phyloP scores from a whole-genome alignment of 2,329 filamentous ascomycete genomes.

The Xylaria sp. region DNA sequence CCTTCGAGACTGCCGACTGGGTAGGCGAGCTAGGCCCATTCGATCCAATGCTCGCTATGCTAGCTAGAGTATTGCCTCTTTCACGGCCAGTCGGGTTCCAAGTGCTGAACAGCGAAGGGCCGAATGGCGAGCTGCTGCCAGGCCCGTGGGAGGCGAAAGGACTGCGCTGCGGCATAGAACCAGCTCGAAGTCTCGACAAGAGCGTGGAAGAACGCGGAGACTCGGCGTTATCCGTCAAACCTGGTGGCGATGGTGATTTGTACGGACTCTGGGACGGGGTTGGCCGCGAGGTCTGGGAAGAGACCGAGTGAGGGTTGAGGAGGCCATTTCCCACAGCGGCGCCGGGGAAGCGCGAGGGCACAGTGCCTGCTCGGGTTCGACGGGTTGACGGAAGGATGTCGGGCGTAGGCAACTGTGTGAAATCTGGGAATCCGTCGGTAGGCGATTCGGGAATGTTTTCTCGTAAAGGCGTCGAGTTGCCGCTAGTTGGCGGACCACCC shows the following conservation, averaged over 20 bases:
- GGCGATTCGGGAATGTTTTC: conserved; percentile 98
- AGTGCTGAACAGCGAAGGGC: conserved; percentile 85
- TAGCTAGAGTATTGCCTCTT: conserved; percentile 80
- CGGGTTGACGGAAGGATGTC: conserved; percentile 69
- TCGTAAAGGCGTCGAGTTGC: conserved; percentile 91
- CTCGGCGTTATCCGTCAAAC: conserved; percentile 51
- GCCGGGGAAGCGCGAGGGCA: conserved; percentile 92
- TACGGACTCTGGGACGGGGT: conserved; percentile 89
- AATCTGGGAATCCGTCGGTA: conserved; percentile 92
- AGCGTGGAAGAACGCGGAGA: conserved; percentile 67
- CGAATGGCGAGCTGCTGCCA: conserved; percentile 70
- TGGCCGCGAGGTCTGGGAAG: conserved; percentile 79
- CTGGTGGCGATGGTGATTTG: conserved; percentile 66
- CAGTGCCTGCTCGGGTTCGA: conserved; percentile 86
- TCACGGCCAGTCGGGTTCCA: conserved; percentile 78
- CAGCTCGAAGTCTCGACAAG: conserved; percentile 83
- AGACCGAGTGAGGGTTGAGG: conserved; percentile 56
- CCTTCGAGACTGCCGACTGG: conserved; percentile 82
- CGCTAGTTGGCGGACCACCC: conserved; percentile 95
- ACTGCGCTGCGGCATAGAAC: conserved; percentile 89
- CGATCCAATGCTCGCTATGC: conserved; percentile 83
- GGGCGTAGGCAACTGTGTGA: conserved; percentile 71
- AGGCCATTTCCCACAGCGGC: conserved; percentile 66
- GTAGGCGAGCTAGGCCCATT: conserved; percentile 88
- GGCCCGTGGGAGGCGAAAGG: conserved; percentile 64